These are phyloP conservation scores for Phycomyces blakesleeanus DNA, from an alignment of 192 early-diverging fungal genomes.

Conservation along the genomic window DNA sequence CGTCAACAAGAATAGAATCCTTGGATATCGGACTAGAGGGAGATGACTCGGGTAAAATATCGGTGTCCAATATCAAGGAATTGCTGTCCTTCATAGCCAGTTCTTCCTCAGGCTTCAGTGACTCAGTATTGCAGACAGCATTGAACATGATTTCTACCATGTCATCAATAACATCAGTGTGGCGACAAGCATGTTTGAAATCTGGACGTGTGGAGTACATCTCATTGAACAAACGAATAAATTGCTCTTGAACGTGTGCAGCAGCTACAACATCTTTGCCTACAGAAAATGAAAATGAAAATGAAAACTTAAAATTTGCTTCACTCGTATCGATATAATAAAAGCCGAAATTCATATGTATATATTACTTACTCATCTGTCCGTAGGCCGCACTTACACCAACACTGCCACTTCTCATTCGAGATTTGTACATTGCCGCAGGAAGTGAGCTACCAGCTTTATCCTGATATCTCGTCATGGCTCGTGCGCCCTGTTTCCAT, in stretches of 20 bases:
- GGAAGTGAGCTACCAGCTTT: not conserved
- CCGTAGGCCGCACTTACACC: not conserved
- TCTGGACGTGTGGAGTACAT: conserved; percentile 20
- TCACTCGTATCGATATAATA: too few relatives aligned
- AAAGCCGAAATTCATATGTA: not conserved
- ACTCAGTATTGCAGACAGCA: conserved; percentile 44
- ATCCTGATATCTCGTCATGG: not conserved
- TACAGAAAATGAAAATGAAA: conserved; percentile 1
- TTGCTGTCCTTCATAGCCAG: conserved; percentile 42
- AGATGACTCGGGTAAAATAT: conserved; percentile 2
- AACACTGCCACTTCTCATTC: conserved; percentile 9
- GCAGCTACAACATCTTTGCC: not conserved
- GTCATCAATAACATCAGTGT: conserved; percentile 47
- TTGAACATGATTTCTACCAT: conserved; percentile 53
- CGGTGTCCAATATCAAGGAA: conserved; percentile 15
- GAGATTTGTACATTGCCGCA: not conserved
- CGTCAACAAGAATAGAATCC: not conserved
- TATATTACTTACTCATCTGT: too few relatives aligned
- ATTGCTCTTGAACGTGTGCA: not conserved
- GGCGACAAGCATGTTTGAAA: conserved; percentile 49
- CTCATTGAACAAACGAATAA: conserved; percentile 16
- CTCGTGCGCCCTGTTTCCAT: conserved; percentile 17
- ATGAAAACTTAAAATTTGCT: too few relatives aligned
- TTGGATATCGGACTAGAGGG: conserved; percentile 5
- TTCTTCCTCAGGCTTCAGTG: conserved; percentile 41